These are phyloP conservation scores for Talaromyces sp. DNA, from an alignment of 2,329 filamentous ascomycete genomes.

Conservation along the genomic window DNA sequence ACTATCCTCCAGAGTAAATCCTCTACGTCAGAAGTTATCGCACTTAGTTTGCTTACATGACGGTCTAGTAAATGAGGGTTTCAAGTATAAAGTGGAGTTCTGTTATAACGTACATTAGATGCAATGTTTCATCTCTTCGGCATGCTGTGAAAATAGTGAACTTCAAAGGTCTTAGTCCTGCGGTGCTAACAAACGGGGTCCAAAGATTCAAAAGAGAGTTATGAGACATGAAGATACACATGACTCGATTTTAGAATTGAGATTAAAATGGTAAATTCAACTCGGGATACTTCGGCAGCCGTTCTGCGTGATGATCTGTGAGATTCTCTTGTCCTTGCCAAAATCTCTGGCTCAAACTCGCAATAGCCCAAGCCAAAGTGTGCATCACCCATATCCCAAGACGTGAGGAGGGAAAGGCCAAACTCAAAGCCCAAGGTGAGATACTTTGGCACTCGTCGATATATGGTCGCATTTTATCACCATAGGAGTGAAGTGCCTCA, in stretches of 20 bases:
- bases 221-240: neutral
- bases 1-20: neutral
- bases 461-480: neutral
- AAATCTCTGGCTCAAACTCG: neutral
- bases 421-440: neutral
- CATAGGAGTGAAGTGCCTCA: neutral
- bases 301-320: neutral
- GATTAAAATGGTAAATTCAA: neutral
- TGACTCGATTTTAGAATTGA: neutral
- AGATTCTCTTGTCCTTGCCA: neutral
- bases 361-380: neutral
- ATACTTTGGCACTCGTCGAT: neutral
- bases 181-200: neutral
- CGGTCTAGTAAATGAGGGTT: neutral
- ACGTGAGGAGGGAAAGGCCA: neutral
- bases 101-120: neutral
- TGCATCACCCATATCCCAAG: neutral
- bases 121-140: neutral
- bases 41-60: neutral
- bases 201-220: neutral
- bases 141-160: neutral
- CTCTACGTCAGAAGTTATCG: neutral
- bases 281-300: neutral
- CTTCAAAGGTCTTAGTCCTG: neutral
- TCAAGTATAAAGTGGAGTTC: neutral